Conservation (phyloP, 2,329 filamentous ascomycete species). For the Aotearoamyces nothofagi region DNA sequence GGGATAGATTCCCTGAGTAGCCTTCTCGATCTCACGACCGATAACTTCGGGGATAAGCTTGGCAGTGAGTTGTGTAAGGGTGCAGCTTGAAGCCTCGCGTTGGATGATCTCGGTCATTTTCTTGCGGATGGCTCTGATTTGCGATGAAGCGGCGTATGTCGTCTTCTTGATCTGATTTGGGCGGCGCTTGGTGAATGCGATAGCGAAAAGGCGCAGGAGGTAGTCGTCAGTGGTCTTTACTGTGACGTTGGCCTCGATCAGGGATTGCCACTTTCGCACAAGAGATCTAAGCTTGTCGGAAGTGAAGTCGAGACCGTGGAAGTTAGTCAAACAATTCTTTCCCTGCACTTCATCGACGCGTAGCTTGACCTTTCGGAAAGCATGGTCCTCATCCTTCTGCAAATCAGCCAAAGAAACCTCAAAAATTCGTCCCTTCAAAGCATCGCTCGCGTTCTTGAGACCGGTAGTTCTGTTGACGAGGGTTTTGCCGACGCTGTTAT, state of each 20-base stretch:
- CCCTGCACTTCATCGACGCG: conserved; percentile 97
- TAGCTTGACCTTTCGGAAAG: conserved; percentile 99
- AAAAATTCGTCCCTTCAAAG: conserved; percentile 96
- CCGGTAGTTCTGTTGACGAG: conserved; percentile 98
- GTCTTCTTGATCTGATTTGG: conserved; percentile 99
- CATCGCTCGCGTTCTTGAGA: conserved; percentile 99
- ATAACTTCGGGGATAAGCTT: conserved; percentile 99
- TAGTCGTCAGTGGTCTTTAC: conserved; percentile 99
- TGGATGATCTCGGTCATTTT: conserved; percentile 99
- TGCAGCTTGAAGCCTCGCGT: conserved; percentile 88
- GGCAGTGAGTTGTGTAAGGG: conserved; percentile 86
- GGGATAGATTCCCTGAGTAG: conserved; percentile 97
- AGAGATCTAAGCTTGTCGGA: conserved; percentile 99
- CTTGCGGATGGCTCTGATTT: conserved; percentile 95
- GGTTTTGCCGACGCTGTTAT: conserved; percentile 89
- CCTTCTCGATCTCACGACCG: conserved; percentile 98
- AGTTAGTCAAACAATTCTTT: conserved; percentile 99
- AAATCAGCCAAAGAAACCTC: conserved; percentile 98
- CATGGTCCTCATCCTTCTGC: conserved; percentile 99
- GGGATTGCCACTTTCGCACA: conserved; percentile 98
- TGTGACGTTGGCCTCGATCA: conserved; percentile 98
- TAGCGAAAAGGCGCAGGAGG: conserved; percentile 96
- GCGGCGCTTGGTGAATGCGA: conserved; percentile 97
- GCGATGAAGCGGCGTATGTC: conserved; percentile 91
- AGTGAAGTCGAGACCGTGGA: conserved; percentile 99